Conservation (phyloP, 768 basidiomycete species). For the Amanita fuliginea region DNA sequence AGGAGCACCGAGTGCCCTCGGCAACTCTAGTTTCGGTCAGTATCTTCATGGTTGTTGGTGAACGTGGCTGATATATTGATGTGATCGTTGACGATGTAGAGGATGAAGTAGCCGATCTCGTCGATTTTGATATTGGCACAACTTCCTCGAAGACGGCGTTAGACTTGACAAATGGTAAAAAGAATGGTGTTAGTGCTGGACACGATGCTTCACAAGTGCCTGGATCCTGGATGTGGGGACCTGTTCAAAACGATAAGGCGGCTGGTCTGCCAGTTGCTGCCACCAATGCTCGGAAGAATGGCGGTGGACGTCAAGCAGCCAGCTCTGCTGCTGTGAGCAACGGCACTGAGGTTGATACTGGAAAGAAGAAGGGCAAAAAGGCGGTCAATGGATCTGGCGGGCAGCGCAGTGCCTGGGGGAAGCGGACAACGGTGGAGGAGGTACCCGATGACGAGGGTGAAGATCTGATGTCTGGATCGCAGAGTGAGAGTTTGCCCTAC, state of each 20-base stretch:
- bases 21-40: neutral
- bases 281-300: neutral
- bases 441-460: conserved; percentile 5
- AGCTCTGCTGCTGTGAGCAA: neutral
- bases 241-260: neutral
- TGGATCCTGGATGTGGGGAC: conserved; percentile 2
- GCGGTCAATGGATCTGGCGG: neutral
- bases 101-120: conserved; percentile 1
- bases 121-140: neutral
- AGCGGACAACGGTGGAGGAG: neutral
- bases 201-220: neutral
- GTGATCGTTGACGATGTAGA: neutral
- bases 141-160: conserved; percentile 2
- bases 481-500: conserved; percentile 3
- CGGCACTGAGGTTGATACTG: neutral
- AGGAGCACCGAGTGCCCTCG: neutral
- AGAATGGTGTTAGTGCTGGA: neutral
- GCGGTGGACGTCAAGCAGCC: neutral
- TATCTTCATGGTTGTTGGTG: neutral
- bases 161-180: conserved; percentile 1
- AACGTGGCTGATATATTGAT: neutral
- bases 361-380: conserved; percentile 1
- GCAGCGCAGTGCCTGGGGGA: neutral
- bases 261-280: neutral
- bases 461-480: neutral